These are phyloP conservation scores for Rhynchospora pubera DNA, from an alignment of 176 grass and related monocot species.

Conservation along the genomic window DNA sequence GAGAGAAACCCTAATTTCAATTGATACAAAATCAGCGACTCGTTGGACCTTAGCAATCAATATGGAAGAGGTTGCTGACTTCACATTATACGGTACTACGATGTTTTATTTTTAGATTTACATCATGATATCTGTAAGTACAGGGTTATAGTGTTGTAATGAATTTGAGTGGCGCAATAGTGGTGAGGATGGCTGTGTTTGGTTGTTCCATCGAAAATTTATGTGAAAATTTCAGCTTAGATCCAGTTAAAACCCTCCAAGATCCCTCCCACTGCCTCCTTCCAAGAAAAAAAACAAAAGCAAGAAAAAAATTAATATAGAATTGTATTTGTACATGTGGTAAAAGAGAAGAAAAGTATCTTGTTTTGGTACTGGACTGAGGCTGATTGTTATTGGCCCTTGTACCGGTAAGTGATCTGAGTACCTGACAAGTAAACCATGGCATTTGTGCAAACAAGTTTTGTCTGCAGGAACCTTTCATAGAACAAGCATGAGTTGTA, in stretches of 20 bases:
- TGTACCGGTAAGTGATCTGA: neutral
- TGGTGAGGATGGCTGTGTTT: neutral
- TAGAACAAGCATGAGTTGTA: neutral
- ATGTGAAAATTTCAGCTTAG: neutral
- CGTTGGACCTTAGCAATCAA: slow-evolving; percentile 84
- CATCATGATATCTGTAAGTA: neutral
- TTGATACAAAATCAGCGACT: slow-evolving; percentile 68
- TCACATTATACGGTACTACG: slow-evolving; percentile 52
- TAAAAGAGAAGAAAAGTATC: neutral
- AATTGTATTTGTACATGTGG: neutral
- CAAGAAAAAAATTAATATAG: neutral
- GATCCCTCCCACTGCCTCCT: neutral
- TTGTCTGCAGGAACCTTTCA: neutral
- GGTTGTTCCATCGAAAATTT: neutral
- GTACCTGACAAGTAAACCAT: neutral
- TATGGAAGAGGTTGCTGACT: slow-evolving; percentile 65
- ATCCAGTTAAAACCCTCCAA: neutral
- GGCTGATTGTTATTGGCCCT: neutral
- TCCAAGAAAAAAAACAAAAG: neutral
- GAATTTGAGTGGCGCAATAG: neutral
- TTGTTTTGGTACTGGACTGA: neutral
- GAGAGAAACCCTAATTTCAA: slow-evolving; percentile 50
- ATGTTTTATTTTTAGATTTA: neutral
- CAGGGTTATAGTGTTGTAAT: neutral
- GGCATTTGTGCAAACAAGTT: neutral